Percentiles rank a stretch among this genome's conserved stretches.
Conservation (phyloP, 129 eudicot species). For the Tagetes erecta region DNA sequence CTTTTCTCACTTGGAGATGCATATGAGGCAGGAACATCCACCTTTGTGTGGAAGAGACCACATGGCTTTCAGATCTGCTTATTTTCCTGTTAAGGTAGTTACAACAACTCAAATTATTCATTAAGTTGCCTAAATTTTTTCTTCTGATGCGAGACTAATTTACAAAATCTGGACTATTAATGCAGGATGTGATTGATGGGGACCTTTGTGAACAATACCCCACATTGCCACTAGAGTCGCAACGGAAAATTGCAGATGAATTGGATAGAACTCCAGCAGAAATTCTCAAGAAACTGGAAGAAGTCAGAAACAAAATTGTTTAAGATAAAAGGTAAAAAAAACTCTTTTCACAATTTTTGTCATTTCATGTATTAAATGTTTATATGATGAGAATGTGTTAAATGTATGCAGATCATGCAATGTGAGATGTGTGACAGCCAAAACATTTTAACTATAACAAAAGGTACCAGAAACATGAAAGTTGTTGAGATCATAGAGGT, state of each 20-base stretch:
- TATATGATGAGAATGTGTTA: neutral
- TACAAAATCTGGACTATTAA: constrained; percentile 7
- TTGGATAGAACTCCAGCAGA: constrained; percentile 96
- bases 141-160: constrained; percentile 17
- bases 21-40: constrained; percentile 95
- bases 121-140: neutral
- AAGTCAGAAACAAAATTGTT: constrained; percentile 84
- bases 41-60: constrained; percentile 99
- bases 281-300: constrained; percentile 90
- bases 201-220: constrained; percentile 97
- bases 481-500: constrained; percentile 13
- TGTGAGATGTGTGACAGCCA: neutral
- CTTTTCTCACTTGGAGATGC: constrained; percentile 98
- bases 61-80: constrained; percentile 96
- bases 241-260: constrained; percentile 92
- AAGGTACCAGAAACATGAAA: neutral
- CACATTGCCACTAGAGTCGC: constrained; percentile 77
- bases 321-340: constrained; percentile 28
- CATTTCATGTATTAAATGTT: neutral
- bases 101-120: neutral
- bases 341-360: neutral
- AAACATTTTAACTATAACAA: neutral
- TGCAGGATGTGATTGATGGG: constrained; percentile 98
- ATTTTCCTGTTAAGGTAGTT: constrained; percentile 94
- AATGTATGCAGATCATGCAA: constrained; percentile 14